phyloP scores from a whole-genome alignment of 2,329 filamentous ascomycete species.

The Lizonia empirigonia region DNA sequence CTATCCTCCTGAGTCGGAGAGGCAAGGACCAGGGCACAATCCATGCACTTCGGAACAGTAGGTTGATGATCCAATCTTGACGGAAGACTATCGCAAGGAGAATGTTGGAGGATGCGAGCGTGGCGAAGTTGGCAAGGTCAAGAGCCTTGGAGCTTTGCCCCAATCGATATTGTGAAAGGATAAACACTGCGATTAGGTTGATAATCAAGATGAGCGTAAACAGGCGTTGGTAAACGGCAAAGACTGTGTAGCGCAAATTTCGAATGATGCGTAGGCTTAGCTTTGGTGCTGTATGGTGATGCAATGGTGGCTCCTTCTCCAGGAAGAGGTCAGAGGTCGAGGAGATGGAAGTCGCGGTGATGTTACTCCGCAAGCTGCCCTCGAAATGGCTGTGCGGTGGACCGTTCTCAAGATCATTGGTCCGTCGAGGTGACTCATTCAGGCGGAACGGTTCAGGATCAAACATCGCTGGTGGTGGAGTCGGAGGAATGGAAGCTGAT shows the following conservation, averaged over 20 bases:
- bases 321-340: background rate
- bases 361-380: background rate
- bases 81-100: constrained; percentile 36
- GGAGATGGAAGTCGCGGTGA: background rate
- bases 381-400: background rate
- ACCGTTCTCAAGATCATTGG: constrained; percentile 25
- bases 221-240: constrained; percentile 49
- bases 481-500: constrained; percentile 4
- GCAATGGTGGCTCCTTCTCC: background rate
- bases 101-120: constrained; percentile 43
- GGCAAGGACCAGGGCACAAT: constrained; percentile 36
- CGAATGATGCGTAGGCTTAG: constrained; percentile 18
- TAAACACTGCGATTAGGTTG: constrained; percentile 41
- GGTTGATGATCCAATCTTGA: constrained; percentile 42
- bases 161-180: constrained; percentile 17
- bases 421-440: constrained; percentile 5
- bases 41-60: constrained; percentile 39
- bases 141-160: background rate
- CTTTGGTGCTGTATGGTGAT: background rate
- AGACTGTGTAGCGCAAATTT: constrained; percentile 23
- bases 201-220: constrained; percentile 50
- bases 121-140: constrained; percentile 26
- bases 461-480: constrained; percentile 17
- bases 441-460: constrained; percentile 14
- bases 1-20: constrained; percentile 26